phyloP scores from a whole-genome alignment of 371 early-diverging fungal species.

The Apophysomyces ossiformis region DNA sequence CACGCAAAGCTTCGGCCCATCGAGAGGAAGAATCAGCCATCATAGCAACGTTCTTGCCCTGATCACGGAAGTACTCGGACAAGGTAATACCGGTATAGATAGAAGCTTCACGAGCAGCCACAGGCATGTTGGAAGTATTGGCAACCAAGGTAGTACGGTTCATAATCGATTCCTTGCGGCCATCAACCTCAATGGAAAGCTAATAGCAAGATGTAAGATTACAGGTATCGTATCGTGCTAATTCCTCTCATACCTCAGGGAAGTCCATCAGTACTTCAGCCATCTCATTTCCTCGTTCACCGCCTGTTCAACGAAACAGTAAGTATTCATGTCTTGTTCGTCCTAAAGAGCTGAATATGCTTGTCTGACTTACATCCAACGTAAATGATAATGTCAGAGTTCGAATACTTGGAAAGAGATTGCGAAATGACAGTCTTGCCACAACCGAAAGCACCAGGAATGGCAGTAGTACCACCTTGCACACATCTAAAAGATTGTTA shows the following conservation, averaged over 20 bases:
- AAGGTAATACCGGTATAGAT: constrained; percentile 99
- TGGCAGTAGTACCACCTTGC: constrained; percentile 99
- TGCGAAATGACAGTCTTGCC: constrained; percentile 99
- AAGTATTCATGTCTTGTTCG: constrained; percentile 7
- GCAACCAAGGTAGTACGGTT: constrained; percentile 99
- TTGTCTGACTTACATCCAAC: constrained; percentile 84
- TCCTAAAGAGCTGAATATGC: neutral
- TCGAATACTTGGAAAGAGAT: constrained; percentile 99
- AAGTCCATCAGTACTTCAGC: constrained; percentile 99
- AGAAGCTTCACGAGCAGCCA: constrained; percentile 99
- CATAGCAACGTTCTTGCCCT: constrained; percentile 99
- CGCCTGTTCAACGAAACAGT: constrained; percentile 50
- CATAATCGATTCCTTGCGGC: constrained; percentile 98
- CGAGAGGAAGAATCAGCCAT: constrained; percentile 99
- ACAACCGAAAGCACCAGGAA: constrained; percentile 99
- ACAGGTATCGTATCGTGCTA: neutral
- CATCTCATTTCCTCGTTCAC: constrained; percentile 99
- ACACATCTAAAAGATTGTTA: constrained; percentile 74
- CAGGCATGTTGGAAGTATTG: constrained; percentile 99
- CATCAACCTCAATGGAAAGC: constrained; percentile 91
- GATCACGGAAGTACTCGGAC: constrained; percentile 99
- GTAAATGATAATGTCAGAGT: constrained; percentile 99
- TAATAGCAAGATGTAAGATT: constrained; percentile 23
- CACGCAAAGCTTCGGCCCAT: constrained; percentile 99
- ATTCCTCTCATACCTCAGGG: constrained; percentile 73